Evolutionary conservation across 352 stramenopile genomes (phyloP).

Genomic region (Phytophthora agathidicida): DNA sequence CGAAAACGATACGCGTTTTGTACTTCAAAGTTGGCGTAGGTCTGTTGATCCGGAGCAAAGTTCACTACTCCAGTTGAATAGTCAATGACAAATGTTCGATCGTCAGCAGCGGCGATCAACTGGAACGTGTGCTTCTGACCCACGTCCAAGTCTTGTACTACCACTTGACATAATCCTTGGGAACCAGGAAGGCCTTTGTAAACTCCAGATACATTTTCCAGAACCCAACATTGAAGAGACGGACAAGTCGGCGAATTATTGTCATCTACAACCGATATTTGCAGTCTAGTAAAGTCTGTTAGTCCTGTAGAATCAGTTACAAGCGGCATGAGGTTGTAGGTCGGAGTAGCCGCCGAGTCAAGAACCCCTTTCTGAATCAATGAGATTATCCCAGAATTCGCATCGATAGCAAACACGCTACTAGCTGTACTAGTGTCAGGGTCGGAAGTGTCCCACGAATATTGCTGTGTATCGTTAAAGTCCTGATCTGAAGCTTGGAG

Average conservation of each 20-base stretch:
- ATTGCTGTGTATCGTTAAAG: slow-evolving; percentile 36
- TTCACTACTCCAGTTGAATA: slow-evolving; percentile 39
- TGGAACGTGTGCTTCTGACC: slow-evolving; percentile 56
- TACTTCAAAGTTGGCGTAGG: slow-evolving; percentile 52
- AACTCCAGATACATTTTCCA: slow-evolving; percentile 51
- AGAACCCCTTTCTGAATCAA: slow-evolving; percentile 14
- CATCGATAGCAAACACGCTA: slow-evolving; percentile 18
- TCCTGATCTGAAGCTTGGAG: slow-evolving; percentile 50
- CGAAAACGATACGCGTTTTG: slow-evolving; percentile 44
- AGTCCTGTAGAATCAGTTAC: slow-evolving; percentile 35
- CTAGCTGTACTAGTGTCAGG: background rate
- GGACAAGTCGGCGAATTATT: slow-evolving; percentile 58
- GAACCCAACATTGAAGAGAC: slow-evolving; percentile 55
- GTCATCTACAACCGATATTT: slow-evolving; percentile 46
- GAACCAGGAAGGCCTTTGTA: slow-evolving; percentile 39
- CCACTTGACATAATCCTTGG: slow-evolving; percentile 41
- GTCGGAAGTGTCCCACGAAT: slow-evolving; percentile 19
- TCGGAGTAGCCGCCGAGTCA: slow-evolving; percentile 7
- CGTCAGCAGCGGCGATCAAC: slow-evolving; percentile 35
- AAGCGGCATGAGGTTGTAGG: slow-evolving; percentile 6
- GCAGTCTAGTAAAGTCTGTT: slow-evolving; percentile 10
- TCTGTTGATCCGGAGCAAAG: slow-evolving; percentile 23
- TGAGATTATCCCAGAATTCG: slow-evolving; percentile 19
- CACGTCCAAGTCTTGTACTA: slow-evolving; percentile 45
- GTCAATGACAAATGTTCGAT: slow-evolving; percentile 29